These are phyloP conservation scores for Teratosphaeria epicoccoides DNA, from an alignment of 2,329 filamentous ascomycete genomes.

Conservation along the genomic window DNA sequence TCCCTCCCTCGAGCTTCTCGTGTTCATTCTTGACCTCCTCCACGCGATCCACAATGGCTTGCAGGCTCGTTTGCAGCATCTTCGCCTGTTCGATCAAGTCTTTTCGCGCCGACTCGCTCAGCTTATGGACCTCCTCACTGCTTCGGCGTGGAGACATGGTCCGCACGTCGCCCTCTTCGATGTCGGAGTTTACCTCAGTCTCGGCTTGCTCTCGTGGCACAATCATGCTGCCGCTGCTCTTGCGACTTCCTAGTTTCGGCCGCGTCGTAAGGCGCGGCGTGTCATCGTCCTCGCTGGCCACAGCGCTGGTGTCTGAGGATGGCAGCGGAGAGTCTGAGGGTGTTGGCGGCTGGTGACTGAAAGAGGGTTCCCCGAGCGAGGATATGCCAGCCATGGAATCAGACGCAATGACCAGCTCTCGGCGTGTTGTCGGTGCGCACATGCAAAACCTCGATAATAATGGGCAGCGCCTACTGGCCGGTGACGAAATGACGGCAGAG, in stretches of 20 bases:
- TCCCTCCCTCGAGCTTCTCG: conserved; percentile 92
- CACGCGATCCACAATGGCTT: conserved; percentile 84
- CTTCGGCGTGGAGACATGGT: conserved; percentile 91
- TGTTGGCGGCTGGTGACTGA: conserved; percentile 5
- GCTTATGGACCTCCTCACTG: conserved; percentile 77
- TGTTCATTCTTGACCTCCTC: conserved; percentile 91
- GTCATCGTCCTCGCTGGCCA: conserved; percentile 23
- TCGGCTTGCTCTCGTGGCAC: conserved; percentile 51
- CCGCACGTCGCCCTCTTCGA: conserved; percentile 75
- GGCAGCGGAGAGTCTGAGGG: conserved; percentile 10
- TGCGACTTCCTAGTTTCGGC: conserved; percentile 58
- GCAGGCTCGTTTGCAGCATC: conserved; percentile 74
- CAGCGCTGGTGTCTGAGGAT: conserved; percentile 22
- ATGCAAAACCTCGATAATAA: too few relatives aligned
- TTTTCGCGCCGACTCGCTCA: conserved; percentile 69
- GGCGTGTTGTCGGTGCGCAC: not conserved
- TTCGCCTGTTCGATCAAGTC: conserved; percentile 67
- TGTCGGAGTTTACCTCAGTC: conserved; percentile 56
- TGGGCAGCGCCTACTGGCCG: not conserved
- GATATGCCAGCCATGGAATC: conserved; percentile 5
- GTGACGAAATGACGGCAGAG: not conserved
- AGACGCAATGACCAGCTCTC: not conserved
- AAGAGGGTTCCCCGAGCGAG: conserved; percentile 15
- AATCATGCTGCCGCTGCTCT: conserved; percentile 70
- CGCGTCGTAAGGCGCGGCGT: conserved; percentile 30